Base-by-base conservation (phyloP, 2,329 filamentous ascomycete genomes). In the Sporothrix brasiliensis region DNA sequence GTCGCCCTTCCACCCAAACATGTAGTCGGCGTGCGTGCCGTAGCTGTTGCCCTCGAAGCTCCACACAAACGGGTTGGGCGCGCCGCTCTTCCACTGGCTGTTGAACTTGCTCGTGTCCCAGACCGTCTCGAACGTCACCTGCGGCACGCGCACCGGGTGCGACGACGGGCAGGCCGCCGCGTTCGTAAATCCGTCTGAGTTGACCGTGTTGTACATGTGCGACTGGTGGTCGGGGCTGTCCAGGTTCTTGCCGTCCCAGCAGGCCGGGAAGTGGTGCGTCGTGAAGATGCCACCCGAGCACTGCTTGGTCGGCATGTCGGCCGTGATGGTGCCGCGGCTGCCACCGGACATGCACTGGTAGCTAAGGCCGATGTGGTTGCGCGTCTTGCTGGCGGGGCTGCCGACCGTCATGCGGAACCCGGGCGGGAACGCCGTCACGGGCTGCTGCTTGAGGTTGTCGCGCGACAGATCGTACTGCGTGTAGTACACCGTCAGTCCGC, bases 181-280 rank as follows among this genome's bases (percentile, higher is more conserved):
- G 70, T 74, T 74, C 21, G 50, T 70, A 70, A 76, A 76, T 39
- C 74, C 74, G 24, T 75, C 74, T 61, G 30, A 70, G 21, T 21
- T 72, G 69, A 76, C 68, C 73, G 72, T 72, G 68, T 74, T 74
- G 71, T 74, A 74, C 73, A 74, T 71, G 49, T 75, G 74, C 24
- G 72, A 73, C 70, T 79, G 72, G 77, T 86, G 83, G 76, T 86
- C 80, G 0, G 79, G 72, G 3, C 80, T 77, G 75, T 86, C 84
- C 67, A 84, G 74, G 74, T 85, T 80, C 60, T 79, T 78, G 60
- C 85, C 86, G 72, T 87, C 80, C 85, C 86, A 87, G 79, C 85
- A 87, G 13, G 79, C 67, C 9, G 74, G 74, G 70, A 75, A 75
- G 66, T 75, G 74, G 69, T 75, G 74, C 5, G 73, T 73, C 13